These are phyloP conservation scores for Xylaria sp. DNA, from an alignment of 2,329 filamentous ascomycete genomes.

Conservation along the genomic window DNA sequence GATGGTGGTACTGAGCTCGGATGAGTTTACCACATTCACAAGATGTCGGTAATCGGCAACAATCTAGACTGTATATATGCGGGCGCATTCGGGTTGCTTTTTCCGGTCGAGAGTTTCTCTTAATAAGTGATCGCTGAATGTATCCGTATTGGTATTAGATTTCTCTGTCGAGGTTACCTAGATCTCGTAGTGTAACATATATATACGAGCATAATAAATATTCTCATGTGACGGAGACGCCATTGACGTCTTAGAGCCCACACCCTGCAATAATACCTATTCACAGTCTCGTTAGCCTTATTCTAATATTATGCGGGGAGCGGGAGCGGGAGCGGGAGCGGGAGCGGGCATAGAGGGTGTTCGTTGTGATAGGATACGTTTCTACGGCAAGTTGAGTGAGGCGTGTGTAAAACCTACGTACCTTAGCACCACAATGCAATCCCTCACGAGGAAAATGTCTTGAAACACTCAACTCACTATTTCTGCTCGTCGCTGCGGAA, in stretches of 20 bases:
- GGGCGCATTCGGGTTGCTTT: neutral
- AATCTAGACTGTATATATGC: neutral
- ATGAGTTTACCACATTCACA: neutral
- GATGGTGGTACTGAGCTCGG: neutral
- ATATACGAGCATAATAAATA: too few species aligned
- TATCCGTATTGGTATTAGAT: neutral
- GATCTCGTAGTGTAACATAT: too few species aligned
- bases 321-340: too few species aligned
- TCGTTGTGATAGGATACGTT: neutral
- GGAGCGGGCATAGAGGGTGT: neutral
- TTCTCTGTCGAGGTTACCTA: too few species aligned
- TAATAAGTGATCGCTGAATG: neutral
- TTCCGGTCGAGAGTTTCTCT: neutral
- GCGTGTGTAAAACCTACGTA: too few species aligned
- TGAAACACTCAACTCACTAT: neutral
- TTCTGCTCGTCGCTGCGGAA: neutral
- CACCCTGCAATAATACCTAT: too few species aligned
- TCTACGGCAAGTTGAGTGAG: too few species aligned
- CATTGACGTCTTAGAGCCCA: too few species aligned
- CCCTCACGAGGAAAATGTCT: neutral
- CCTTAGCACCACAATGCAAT: neutral
- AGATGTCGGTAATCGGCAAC: neutral
- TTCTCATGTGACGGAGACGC: too few species aligned
- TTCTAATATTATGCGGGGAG: neutral
- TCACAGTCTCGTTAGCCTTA: too few species aligned